Evolutionary conservation across 2,329 filamentous ascomycete genomes (phyloP), one percentile per base, ranked within the genome.

Genomic region (Claviceps monticola): DNA sequence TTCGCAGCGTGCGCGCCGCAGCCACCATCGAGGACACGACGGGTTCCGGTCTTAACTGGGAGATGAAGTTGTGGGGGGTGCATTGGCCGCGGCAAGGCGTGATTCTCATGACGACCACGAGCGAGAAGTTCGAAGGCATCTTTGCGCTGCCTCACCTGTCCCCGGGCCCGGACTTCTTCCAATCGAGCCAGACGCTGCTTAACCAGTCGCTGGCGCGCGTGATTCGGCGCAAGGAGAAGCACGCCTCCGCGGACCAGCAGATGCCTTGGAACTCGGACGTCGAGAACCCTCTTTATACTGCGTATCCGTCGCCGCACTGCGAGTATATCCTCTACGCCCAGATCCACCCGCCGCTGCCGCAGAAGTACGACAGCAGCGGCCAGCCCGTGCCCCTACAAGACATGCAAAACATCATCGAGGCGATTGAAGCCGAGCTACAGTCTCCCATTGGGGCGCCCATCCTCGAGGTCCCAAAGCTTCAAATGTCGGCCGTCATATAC

Each of bases 71-170:
- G 48, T 83, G 88, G 66, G 93, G 93, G 3, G 77, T 94, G 4
- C 91, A 97, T 69, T 94, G 89, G 74, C 82, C 85, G 39, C 76
- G 78, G n/a, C 79, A 85, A 56, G 93, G 93, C 1, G 79, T 82
- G 14, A 79, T 93, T 48, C 71, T 97, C 38, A 71, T 97, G 63
- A 87, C 85, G 1, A 96, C 91, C 0, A 91, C 89, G 47, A 96
- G 89, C 66, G 86, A 95, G 62, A 96, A 95, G 71, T 93, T 93
- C 61, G 81, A 84, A n/a, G 90, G 93, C 44, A 83, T 97, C 52
- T 95, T 95, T 64, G 86, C 83, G 2, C 71, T 97, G 46, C 90
- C 93, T 26, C 89, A 97, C 66, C 76, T 98, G 49, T 74, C 86
- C 0, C 76, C 87, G 0, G 66, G 71, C 19, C 63, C 70, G 3